phyloP scores from a whole-genome alignment of 1,284 basidiomycete species.

The Papiliotrema nemorosa region DNA sequence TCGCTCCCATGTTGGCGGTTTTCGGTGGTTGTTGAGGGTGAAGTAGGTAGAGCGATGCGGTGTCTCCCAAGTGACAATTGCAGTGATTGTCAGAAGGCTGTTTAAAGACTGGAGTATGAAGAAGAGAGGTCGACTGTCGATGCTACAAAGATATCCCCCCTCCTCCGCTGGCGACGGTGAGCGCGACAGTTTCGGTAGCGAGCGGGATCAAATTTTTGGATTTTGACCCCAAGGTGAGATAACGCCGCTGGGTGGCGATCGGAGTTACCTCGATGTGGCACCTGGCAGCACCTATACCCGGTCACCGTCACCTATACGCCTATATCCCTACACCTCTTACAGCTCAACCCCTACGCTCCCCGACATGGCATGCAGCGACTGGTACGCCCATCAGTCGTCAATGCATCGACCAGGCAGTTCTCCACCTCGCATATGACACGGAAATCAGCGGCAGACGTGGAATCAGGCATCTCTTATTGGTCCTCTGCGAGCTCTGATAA shows the following conservation, averaged over 20 bases:
- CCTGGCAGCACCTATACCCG: background rate
- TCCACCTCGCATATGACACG: background rate
- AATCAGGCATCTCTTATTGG: background rate
- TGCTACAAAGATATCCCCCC: constrained; percentile 4
- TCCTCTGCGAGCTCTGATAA: background rate
- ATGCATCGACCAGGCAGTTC: background rate
- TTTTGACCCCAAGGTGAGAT: too few species aligned
- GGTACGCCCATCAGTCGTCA: background rate
- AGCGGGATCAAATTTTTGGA: background rate
- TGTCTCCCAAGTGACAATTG: constrained; percentile 50
- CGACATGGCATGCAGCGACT: background rate
- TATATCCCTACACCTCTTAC: background rate
- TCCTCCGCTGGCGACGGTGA: constrained; percentile 3
- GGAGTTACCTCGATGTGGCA: constrained; percentile 11
- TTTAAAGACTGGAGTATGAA: constrained; percentile 46
- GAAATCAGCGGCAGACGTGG: background rate
- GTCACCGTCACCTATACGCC: background rate
- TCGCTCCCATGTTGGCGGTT: constrained; percentile 73
- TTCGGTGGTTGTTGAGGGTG: constrained; percentile 2
- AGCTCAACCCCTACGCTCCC: background rate
- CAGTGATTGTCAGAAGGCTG: constrained; percentile 46
- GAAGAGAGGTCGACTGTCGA: constrained; percentile 6
- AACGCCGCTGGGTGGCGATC: background rate
- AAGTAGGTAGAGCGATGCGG: constrained; percentile 3
- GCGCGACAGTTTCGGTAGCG: background rate